phyloP scores from a whole-genome alignment of 1,284 basidiomycete genomes.

The Heterobasidion irregulare region DNA sequence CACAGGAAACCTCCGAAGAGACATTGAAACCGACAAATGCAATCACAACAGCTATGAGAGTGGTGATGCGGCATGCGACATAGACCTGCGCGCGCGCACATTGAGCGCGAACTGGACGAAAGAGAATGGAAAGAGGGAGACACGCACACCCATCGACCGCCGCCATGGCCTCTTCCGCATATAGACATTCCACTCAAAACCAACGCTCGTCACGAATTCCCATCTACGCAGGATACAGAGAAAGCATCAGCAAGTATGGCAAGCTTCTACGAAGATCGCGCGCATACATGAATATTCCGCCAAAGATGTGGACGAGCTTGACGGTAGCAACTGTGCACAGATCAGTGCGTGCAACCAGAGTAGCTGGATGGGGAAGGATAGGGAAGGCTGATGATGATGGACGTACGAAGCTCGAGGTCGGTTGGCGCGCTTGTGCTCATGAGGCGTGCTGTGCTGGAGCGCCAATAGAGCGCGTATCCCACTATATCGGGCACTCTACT shows the following conservation, averaged over 20 bases:
- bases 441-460: no score
- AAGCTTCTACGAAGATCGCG: not conserved
- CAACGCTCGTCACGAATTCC: conserved; percentile 3
- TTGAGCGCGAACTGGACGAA: not conserved
- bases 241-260: not conserved
- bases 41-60: not conserved
- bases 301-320: conserved; percentile 7
- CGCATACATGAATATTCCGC: conserved; percentile 6
- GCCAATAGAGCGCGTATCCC: no score
- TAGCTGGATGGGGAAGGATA: no score
- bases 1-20: not conserved
- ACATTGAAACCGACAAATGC: conserved; percentile 5
- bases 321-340: conserved; percentile 4
- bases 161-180: conserved; percentile 4
- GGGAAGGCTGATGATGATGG: no score
- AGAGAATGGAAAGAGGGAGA: not conserved
- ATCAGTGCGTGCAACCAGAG: no score
- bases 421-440: no score
- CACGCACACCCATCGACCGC: conserved; percentile 5
- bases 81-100: not conserved
- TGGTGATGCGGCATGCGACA: not conserved
- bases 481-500: no score
- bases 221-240: not conserved
- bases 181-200: conserved; percentile 7
- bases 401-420: no score